Percentiles rank a stretch among this genome's conserved stretches.
These are phyloP conservation scores for Meyerozyma athensensis DNA, from an alignment of 1,139 yeast species.

Conservation along the genomic window DNA sequence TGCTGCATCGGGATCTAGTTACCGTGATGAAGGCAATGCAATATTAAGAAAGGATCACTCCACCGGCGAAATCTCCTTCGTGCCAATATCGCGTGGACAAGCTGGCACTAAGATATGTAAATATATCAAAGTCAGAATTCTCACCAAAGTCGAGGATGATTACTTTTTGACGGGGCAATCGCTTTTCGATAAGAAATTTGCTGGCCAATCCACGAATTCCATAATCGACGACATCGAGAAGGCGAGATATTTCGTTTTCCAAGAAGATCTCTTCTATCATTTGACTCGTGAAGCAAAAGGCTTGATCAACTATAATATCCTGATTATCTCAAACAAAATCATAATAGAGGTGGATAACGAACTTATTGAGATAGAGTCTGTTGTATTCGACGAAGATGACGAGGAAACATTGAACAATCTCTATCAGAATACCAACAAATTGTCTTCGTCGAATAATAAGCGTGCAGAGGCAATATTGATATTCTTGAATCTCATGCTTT, in stretches of 20 bases:
- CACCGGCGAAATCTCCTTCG: conserved; percentile 33
- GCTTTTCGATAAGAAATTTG: conserved; percentile 20
- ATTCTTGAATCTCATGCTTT: conserved; percentile 55
- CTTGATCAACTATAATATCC: conserved; percentile 68
- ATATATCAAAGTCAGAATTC: conserved; percentile 49
- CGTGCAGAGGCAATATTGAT: conserved; percentile 51
- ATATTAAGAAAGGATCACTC: conserved; percentile 41
- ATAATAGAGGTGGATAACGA: conserved; percentile 62
- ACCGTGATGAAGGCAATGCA: conserved; percentile 71
- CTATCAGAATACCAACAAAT: conserved; percentile 27
- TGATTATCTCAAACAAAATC: conserved; percentile 60
- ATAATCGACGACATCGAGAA: conserved; percentile 51
- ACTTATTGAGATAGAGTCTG: conserved; percentile 64
- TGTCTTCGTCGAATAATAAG: conserved; percentile 29
- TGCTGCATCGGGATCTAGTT: conserved; percentile 84
- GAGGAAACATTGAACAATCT: conserved; percentile 34
- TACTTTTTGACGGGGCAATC: conserved; percentile 48
- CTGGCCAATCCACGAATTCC: conserved; percentile 22
- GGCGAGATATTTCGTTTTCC: conserved; percentile 73
- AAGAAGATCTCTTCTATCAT: conserved; percentile 74
- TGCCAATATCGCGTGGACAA: conserved; percentile 18
- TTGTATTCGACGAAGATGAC: conserved; percentile 43
- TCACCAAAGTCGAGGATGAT: conserved; percentile 51
- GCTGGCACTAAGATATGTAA: conserved; percentile 28
- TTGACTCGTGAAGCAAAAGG: conserved; percentile 70